Evolutionary conservation across 2,329 filamentous ascomycete genomes (phyloP).

Genomic region (Tolypocladium ophioglossoides): DNA sequence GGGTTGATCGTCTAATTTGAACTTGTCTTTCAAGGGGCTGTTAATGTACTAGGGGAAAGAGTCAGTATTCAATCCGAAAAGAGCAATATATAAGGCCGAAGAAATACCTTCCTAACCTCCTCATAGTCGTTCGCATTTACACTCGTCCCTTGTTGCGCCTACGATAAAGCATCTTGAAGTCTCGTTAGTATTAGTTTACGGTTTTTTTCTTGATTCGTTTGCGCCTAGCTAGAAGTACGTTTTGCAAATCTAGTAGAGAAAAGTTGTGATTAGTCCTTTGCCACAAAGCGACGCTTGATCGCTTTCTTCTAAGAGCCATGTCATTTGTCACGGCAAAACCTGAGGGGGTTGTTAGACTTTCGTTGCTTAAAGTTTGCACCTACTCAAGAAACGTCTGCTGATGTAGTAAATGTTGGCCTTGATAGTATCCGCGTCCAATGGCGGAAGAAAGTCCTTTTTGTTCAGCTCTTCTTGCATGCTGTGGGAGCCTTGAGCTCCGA

Average conservation of each 20-base stretch:
- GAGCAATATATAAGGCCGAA: no score
- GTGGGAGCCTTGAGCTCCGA: no score
- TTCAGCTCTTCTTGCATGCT: no score
- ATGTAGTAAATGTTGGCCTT: no score
- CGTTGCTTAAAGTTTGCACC: no score
- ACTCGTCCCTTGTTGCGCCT: constrained; percentile 7
- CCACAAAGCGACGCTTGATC: constrained; percentile 8
- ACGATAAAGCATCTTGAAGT: constrained; percentile 13
- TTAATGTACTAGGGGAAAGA: background rate
- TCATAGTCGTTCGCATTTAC: constrained; percentile 7
- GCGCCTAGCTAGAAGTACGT: constrained; percentile 6
- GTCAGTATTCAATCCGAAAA: background rate
- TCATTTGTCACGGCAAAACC: constrained; percentile 2
- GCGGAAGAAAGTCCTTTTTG: no score
- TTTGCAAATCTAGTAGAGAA: constrained; percentile 13
- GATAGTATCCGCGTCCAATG: no score
- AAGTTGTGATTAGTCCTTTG: constrained; percentile 13
- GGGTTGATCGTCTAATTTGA: background rate
- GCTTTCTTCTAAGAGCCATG: constrained; percentile 6
- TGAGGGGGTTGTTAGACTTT: background rate
- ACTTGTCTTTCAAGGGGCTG: background rate
- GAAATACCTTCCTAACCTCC: background rate
- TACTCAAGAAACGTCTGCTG: no score
- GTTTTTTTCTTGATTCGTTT: constrained; percentile 7
- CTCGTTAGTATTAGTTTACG: constrained; percentile 10